These are phyloP conservation scores for Gossypium laxum DNA, from an alignment of 441 rosid genomes.

Conservation along the genomic window DNA sequence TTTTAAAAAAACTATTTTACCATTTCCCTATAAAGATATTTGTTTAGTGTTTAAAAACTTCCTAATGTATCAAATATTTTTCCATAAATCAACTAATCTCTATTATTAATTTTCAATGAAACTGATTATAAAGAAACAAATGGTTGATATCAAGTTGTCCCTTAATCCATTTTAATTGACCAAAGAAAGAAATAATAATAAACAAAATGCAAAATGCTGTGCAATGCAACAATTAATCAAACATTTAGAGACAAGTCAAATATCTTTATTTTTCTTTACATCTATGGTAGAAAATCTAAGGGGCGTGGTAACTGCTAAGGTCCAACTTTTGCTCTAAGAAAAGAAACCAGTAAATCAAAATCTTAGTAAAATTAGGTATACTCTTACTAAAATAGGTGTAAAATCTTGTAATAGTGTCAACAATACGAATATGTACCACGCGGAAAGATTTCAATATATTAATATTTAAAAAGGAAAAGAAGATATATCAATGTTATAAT, in stretches of 20 bases:
- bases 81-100: background rate
- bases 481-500: background rate
- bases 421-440: background rate
- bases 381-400: background rate
- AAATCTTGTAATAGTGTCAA: background rate
- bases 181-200: background rate
- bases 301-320: background rate
- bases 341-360: background rate
- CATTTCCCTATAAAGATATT: background rate
- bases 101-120: background rate
- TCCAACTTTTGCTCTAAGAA: background rate
- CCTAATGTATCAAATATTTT: background rate
- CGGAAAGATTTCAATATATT: background rate
- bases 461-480: background rate
- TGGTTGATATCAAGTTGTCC: background rate
- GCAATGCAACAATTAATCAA: background rate
- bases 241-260: background rate
- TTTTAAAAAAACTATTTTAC: background rate
- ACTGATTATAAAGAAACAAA: background rate
- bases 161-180: background rate
- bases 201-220: background rate
- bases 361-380: conserved; percentile 1
- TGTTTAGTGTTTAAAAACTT: background rate
- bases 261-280: background rate
- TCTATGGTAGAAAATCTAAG: background rate